Conservation (phyloP, 768 basidiomycete species). For the Russula griseocarnosa region DNA sequence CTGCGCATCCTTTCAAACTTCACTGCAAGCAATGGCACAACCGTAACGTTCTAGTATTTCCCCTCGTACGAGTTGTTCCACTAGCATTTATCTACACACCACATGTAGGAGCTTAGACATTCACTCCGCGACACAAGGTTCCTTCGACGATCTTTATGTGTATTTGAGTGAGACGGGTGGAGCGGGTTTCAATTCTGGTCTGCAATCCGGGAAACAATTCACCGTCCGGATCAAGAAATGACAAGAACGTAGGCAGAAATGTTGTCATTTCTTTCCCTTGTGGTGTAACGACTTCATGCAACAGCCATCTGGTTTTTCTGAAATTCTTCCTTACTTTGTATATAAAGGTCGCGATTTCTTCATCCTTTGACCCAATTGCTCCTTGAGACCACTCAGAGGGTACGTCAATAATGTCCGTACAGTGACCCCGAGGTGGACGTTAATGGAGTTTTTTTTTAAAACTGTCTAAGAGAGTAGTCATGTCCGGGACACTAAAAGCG, state of each 20-base stretch:
- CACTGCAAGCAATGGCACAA: constrained; percentile 46
- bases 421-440: too few species aligned
- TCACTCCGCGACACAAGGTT: constrained; percentile 36
- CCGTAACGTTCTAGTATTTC: constrained; percentile 53
- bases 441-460: too few species aligned
- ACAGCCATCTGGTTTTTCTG: constrained; percentile 59
- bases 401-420: too few species aligned
- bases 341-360: too few species aligned
- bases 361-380: too few species aligned
- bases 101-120: constrained; percentile 12
- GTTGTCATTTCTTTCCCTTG: not conserved
- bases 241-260: constrained; percentile 41
- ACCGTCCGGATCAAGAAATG: constrained; percentile 48
- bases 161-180: constrained; percentile 42
- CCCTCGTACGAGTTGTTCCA: constrained; percentile 37
- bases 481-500: too few species aligned
- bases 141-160: constrained; percentile 34
- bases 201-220: constrained; percentile 40
- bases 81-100: not conserved
- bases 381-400: too few species aligned
- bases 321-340: too few species aligned
- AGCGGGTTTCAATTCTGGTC: constrained; percentile 53
- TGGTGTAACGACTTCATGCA: not conserved
- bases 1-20: constrained; percentile 46
- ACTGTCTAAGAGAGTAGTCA: too few species aligned